phyloP scores from a whole-genome alignment of 352 stramenopile species.

The Globisporangium spiculum region DNA sequence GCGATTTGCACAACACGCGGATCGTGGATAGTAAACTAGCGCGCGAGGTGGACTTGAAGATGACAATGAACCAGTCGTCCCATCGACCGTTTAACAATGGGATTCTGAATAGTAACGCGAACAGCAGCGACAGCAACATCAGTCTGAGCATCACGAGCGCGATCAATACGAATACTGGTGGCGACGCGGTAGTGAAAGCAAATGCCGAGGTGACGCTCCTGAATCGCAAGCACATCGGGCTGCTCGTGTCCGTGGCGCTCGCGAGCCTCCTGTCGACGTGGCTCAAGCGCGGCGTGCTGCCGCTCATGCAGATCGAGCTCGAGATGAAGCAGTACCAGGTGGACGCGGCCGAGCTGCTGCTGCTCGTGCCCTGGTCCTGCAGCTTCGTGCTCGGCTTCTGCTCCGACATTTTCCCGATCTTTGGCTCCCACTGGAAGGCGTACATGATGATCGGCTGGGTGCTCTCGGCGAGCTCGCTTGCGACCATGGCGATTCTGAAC shows the following conservation, averaged over 20 bases:
- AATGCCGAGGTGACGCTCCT: slow-evolving; percentile 16
- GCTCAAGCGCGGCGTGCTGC: slow-evolving; percentile 44
- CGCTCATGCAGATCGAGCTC: slow-evolving; percentile 33
- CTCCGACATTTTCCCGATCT: slow-evolving; percentile 23
- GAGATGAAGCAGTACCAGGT: slow-evolving; percentile 38
- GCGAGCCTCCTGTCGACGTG: slow-evolving; percentile 39
- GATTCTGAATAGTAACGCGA: neutral
- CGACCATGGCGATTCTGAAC: slow-evolving; percentile 31
- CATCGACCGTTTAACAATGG: neutral
- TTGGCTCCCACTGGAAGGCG: slow-evolving; percentile 19
- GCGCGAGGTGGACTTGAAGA: slow-evolving; percentile 6
- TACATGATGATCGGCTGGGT: slow-evolving; percentile 27
- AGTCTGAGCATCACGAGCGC: neutral
- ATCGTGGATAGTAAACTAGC: slow-evolving; percentile 4
- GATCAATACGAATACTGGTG: neutral
- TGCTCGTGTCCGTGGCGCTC: slow-evolving; percentile 35
- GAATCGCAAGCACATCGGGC: slow-evolving; percentile 28
- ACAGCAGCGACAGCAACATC: neutral
- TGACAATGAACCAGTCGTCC: neutral
- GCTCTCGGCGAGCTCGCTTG: slow-evolving; percentile 24
- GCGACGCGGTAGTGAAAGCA: neutral
- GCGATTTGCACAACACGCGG: neutral
- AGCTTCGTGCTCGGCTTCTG: slow-evolving; percentile 21
- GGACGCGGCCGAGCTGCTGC: slow-evolving; percentile 32
- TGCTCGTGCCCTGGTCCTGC: slow-evolving; percentile 43